These are phyloP conservation scores for Schizophyllum commune DNA, from an alignment of 1,284 basidiomycete species.

Conservation along the genomic window DNA sequence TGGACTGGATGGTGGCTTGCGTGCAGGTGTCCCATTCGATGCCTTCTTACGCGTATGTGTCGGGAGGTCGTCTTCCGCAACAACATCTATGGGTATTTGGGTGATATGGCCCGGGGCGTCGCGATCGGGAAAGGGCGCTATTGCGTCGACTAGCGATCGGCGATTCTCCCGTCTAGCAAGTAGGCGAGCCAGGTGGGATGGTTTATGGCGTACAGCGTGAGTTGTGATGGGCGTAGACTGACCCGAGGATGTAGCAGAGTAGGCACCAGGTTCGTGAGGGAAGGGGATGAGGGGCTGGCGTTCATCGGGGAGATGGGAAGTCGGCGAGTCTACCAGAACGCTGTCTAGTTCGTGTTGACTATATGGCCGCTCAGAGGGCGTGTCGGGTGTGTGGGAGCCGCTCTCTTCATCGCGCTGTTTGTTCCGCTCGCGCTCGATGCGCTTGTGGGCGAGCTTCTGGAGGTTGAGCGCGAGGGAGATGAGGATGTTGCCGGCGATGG, in stretches of 20 bases:
- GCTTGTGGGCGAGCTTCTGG: constrained; percentile 86
- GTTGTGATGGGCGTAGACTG: background rate
- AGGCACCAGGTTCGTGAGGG: background rate
- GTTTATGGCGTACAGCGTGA: background rate
- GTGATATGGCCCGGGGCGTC: background rate
- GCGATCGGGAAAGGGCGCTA: background rate
- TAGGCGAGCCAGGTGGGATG: background rate
- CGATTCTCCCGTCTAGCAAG: background rate
- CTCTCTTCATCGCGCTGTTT: background rate
- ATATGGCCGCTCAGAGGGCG: background rate
- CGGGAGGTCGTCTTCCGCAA: background rate
- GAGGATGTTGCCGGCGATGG: constrained; percentile 80
- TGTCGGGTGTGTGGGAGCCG: background rate
- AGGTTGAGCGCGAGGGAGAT: constrained; percentile 87
- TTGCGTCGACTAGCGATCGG: no score
- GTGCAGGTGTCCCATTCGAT: background rate
- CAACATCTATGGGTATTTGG: background rate
- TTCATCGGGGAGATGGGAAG: background rate
- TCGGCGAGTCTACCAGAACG: background rate
- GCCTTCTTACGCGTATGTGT: background rate
- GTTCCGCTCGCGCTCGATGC: constrained; percentile 36
- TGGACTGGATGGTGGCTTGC: constrained; percentile 9
- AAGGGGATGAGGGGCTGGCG: background rate
- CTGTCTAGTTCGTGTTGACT: background rate
- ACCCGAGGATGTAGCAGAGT: background rate